phyloP scores from a whole-genome alignment of 73 alveolate species.

The Diophrys sp. region DNA sequence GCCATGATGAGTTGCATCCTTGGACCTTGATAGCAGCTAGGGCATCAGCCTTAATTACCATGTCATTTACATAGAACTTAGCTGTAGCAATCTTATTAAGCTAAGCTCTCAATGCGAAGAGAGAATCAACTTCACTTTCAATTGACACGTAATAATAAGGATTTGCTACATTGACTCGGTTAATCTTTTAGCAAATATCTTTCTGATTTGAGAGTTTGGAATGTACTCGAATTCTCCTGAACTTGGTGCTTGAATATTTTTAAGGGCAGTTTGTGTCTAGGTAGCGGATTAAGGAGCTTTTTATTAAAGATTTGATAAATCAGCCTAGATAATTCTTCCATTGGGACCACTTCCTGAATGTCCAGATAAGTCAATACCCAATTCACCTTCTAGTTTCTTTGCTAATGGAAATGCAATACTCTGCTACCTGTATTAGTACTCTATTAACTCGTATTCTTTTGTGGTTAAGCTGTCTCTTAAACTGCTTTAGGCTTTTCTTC shows the following conservation, averaged over 20 bases:
- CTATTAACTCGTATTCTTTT: neutral
- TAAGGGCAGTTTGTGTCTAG: neutral
- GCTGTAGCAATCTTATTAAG: conserved; percentile 55
- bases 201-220: conserved; percentile 51
- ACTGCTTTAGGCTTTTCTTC: conserved; percentile 47
- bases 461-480: conserved; percentile 22
- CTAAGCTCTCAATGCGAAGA: conserved; percentile 54
- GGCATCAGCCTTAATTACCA: conserved; percentile 65
- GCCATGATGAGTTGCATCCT: conserved; percentile 76
- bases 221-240: conserved; percentile 42
- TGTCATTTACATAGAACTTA: conserved; percentile 77
- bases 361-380: conserved; percentile 44
- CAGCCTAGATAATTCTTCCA: conserved; percentile 81
- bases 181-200: conserved; percentile 69
- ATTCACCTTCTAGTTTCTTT: conserved; percentile 28
- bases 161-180: conserved; percentile 61
- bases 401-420: conserved; percentile 47
- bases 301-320: conserved; percentile 52
- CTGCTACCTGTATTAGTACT: conserved; percentile 27
- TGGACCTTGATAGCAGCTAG: conserved; percentile 78
- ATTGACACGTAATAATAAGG: conserved; percentile 87
- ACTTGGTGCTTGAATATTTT: conserved; percentile 6
- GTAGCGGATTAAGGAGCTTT: conserved; percentile 23
- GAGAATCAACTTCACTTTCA: conserved; percentile 62
- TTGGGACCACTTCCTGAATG: conserved; percentile 82